Evolutionary conservation across 192 early-diverging fungal genomes (phyloP).

Genomic region (Backusella parvicylindrica): DNA sequence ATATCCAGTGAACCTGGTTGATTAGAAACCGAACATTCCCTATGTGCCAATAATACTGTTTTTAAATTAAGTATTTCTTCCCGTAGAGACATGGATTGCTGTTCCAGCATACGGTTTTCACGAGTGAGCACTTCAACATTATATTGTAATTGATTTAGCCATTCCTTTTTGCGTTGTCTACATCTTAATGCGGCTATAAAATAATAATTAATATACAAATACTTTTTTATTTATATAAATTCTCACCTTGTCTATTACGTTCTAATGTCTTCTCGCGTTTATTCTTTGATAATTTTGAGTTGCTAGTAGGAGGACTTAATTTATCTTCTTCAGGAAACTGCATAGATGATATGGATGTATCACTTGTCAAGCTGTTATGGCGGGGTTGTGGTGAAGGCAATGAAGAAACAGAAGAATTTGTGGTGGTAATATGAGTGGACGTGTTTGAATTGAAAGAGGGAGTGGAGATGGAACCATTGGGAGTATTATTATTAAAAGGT

Average conservation of each 20-base stretch:
- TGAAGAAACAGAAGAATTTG: neutral
- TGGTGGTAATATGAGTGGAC: neutral
- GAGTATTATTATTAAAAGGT: neutral
- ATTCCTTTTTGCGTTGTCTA: conserved; percentile 89
- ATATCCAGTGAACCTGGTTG: neutral
- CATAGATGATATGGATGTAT: neutral
- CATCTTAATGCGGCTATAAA: conserved; percentile 79
- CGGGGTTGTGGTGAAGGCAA: neutral
- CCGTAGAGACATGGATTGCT: conserved; percentile 51
- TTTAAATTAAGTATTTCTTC: conserved; percentile 78
- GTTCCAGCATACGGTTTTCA: conserved; percentile 61
- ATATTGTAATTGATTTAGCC: conserved; percentile 74
- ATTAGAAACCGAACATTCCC: neutral
- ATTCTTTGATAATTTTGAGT: neutral
- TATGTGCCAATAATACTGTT: conserved; percentile 49
- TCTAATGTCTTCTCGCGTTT: neutral
- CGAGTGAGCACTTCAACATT: conserved; percentile 54
- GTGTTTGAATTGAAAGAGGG: neutral
- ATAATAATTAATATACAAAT: neutral
- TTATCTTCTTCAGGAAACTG: neutral
- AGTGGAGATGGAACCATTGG: neutral
- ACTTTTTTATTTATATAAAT: neutral
- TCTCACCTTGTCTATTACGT: neutral
- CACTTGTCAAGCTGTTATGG: neutral
- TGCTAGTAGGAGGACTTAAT: neutral